Evolutionary conservation across 2,329 filamentous ascomycete species (phyloP), one percentile per base, ranked within the genome.

Genomic region (Stagonosporopsis rhizophila): DNA sequence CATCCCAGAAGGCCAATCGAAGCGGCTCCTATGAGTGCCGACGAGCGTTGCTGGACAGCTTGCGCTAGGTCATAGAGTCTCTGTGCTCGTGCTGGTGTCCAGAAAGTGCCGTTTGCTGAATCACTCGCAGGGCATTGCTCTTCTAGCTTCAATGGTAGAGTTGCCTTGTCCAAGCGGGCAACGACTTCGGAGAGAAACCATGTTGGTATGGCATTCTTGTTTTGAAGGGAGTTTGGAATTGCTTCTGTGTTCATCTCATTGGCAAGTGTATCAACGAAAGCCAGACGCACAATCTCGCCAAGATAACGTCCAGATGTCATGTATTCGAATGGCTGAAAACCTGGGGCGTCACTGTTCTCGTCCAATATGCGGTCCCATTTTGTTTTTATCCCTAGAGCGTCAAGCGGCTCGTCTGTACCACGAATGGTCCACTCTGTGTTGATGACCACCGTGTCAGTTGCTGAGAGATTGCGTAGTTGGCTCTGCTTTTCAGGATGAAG

Each of bases 361-460:
- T 92, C 89, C 6, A 95, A 81, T 56, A 82, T 77, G 9, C 80
- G 76, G 67, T 95, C 91, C 90, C 90, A 94, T 32, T 77, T 78
- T 9, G 85, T 92, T 47, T 91, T 84, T 44, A 93, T 81, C 1
- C 80, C 79, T 19, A 87, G 77, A 22, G 87, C 81, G 22, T 82
- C 80, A 50, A 94, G 78, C 0, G 90, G 89, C 6, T 82, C 80
- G n/a, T 86, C 87, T 2, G 90, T 86, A 6, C 90, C 90, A 23
- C 87, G 88, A 65, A 95, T 92, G 47, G 88, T 90, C 88, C 89
- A 93, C 75, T 95, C 91, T 0, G 91, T 94, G 70, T 94, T 94
- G 60, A 94, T 86, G 4, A 91, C 85, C 14, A 92, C 87, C 62
- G 85, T 87, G n/a, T 84, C 78, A 6, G 89, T 80, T 12, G 51